These are phyloP conservation scores for Phytopythium boreale DNA, from an alignment of 352 stramenopile species.

Conservation along the genomic window DNA sequence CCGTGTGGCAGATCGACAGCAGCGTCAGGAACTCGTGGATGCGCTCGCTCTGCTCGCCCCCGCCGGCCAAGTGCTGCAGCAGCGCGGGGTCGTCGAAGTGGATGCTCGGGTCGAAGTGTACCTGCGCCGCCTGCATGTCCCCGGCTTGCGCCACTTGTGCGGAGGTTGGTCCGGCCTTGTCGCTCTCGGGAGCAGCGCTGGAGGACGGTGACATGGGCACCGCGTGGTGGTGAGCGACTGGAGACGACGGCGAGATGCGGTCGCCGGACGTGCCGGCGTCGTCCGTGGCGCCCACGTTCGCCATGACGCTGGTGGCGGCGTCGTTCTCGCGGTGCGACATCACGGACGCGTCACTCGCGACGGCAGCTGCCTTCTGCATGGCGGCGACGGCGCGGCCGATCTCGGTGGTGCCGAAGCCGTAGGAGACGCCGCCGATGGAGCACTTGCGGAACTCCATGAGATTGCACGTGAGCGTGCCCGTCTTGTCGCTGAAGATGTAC, in stretches of 20 bases:
- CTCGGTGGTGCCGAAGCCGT: constrained; percentile 83
- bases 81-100: constrained; percentile 54
- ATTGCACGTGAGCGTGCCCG: constrained; percentile 98
- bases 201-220: neutral
- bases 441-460: constrained; percentile 96
- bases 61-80: constrained; percentile 30
- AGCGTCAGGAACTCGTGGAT: constrained; percentile 60
- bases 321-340: neutral
- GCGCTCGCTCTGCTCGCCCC: constrained; percentile 28
- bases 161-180: constrained; percentile 4
- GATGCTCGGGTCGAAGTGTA: constrained; percentile 48
- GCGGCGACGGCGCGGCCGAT: constrained; percentile 93
- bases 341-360: neutral
- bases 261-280: neutral
- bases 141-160: constrained; percentile 1
- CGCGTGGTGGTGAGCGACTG: neutral
- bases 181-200: neutral
- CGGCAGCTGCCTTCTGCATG: constrained; percentile 10
- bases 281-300: constrained; percentile 3
- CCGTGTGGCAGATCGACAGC: constrained; percentile 61
- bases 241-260: constrained; percentile 5
- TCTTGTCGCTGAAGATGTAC: constrained; percentile 99
- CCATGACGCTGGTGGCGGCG: neutral
- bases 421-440: constrained; percentile 80
- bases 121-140: constrained; percentile 32